Conservation (phyloP, 169 alveolate genomes). For the Plasmodium vinckei region DNA sequence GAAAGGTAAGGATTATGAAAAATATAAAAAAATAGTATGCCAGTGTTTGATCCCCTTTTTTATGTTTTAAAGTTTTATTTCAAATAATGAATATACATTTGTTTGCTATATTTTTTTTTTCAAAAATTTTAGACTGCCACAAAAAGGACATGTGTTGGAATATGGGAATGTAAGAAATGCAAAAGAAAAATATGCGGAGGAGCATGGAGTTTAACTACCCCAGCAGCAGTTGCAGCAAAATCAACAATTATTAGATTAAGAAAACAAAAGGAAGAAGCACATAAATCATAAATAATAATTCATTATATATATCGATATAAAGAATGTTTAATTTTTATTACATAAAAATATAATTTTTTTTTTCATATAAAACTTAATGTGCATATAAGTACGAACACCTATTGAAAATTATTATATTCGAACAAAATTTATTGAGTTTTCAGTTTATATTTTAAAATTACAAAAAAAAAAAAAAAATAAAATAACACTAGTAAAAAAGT, state of each 20-base stretch:
- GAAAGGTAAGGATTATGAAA: constrained; percentile 86
- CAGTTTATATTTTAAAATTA: no score
- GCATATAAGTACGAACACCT: neutral
- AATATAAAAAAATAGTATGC: neutral
- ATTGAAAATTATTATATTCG: no score
- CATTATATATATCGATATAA: no score
- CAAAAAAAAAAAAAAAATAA: constrained; percentile 39
- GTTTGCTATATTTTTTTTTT: neutral
- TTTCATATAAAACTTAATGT: no score
- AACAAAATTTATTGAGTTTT: no score
- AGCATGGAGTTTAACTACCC: constrained; percentile 97
- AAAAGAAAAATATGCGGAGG: constrained; percentile 97
- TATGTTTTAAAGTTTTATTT: neutral
- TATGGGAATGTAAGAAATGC: constrained; percentile 97
- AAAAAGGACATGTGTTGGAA: constrained; percentile 96
- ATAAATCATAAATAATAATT: constrained; percentile 17
- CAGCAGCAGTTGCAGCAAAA: constrained; percentile 96
- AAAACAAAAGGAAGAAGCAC: constrained; percentile 86
- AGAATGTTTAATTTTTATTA: no score
- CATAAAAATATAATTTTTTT: no score
- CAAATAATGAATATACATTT: neutral
- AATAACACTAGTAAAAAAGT: neutral
- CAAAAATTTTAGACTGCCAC: constrained; percentile 86
- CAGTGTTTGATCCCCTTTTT: no score
- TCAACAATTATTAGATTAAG: constrained; percentile 86